Evolutionary conservation across 2,329 filamentous ascomycete genomes (phyloP).

Genomic region (Xylaria multiplex): DNA sequence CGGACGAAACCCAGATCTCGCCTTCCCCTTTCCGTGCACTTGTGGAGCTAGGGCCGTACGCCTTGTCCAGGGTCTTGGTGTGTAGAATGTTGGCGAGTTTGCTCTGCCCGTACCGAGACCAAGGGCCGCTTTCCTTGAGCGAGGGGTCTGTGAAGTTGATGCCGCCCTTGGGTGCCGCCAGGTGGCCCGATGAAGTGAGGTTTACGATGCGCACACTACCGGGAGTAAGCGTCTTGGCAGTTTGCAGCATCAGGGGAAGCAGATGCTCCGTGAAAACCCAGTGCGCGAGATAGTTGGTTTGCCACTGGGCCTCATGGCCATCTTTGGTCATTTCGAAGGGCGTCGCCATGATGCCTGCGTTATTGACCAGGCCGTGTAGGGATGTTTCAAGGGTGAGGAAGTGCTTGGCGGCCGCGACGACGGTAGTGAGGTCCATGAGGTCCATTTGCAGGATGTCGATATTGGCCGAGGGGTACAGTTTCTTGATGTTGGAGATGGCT

Average conservation of each 20-base stretch:
- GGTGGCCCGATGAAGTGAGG: constrained; percentile 46
- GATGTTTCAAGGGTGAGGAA: constrained; percentile 46
- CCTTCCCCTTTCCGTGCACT: constrained; percentile 45
- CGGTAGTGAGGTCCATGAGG: constrained; percentile 49
- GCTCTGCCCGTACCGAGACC: constrained; percentile 55
- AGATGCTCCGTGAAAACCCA: constrained; percentile 54
- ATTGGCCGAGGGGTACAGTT: constrained; percentile 46
- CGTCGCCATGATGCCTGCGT: constrained; percentile 49
- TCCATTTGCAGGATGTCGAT: constrained; percentile 52
- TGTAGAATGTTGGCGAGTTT: constrained; percentile 59
- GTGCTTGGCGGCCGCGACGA: constrained; percentile 50
- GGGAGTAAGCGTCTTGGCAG: constrained; percentile 41
- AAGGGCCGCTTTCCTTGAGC: constrained; percentile 37
- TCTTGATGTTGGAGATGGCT: constrained; percentile 50
- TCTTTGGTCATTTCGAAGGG: constrained; percentile 50
- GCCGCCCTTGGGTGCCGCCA: constrained; percentile 42
- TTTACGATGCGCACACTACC: constrained; percentile 47
- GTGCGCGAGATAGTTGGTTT: constrained; percentile 57
- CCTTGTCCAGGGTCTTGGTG: constrained; percentile 50
- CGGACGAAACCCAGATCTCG: constrained; percentile 52
- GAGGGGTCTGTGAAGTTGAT: constrained; percentile 42
- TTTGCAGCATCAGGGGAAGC: constrained; percentile 51
- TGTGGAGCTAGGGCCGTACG: constrained; percentile 49
- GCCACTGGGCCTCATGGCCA: constrained; percentile 53
- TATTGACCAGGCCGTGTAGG: constrained; percentile 51